A percentile compares a stretch with the other conserved stretches of the same genome.
Evolutionary conservation across 2,329 filamentous ascomycete genomes (phyloP).

Genomic region (Westerdykella ornata): DNA sequence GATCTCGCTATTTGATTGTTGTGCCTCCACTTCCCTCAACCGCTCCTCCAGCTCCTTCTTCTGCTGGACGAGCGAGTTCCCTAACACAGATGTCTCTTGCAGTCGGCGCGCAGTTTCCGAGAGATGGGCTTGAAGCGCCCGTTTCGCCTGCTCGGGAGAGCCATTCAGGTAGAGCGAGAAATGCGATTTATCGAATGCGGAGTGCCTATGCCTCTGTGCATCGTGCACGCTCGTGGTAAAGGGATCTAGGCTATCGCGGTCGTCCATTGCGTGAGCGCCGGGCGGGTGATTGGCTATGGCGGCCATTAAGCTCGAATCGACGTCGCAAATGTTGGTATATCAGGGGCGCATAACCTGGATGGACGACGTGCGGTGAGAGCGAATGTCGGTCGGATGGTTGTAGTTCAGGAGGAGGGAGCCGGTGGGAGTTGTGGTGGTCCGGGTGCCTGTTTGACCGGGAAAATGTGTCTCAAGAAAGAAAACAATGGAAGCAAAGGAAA

Average conservation of each 20-base stretch:
- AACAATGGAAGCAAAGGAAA: slow-evolving; percentile 2
- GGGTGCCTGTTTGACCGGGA: neutral
- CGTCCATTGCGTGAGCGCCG: slow-evolving; percentile 38
- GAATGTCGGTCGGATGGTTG: slow-evolving; percentile 2
- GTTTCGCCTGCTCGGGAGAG: slow-evolving; percentile 80
- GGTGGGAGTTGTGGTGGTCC: neutral
- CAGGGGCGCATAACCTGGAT: slow-evolving; percentile 26
- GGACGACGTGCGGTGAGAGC: slow-evolving; percentile 1
- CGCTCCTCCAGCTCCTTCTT: slow-evolving; percentile 75
- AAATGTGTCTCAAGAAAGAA: slow-evolving; percentile 1
- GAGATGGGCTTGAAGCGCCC: slow-evolving; percentile 83
- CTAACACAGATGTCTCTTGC: slow-evolving; percentile 83
- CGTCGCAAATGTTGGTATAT: slow-evolving; percentile 3
- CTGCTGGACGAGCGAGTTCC: slow-evolving; percentile 80
- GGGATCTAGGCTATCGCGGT: slow-evolving; percentile 39
- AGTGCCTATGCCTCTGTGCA: slow-evolving; percentile 60
- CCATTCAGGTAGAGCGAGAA: slow-evolving; percentile 69
- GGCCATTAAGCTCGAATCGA: slow-evolving; percentile 34
- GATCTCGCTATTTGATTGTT: slow-evolving; percentile 64
- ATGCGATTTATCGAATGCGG: slow-evolving; percentile 71
- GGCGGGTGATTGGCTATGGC: slow-evolving; percentile 38
- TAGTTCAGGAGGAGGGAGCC: slow-evolving; percentile 4
- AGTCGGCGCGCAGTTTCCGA: slow-evolving; percentile 87
- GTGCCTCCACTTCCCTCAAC: slow-evolving; percentile 74
- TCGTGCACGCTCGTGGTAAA: slow-evolving; percentile 38